phyloP scores from a whole-genome alignment of 2,329 filamentous ascomycete species.

The Trematosphaeria pertusa region DNA sequence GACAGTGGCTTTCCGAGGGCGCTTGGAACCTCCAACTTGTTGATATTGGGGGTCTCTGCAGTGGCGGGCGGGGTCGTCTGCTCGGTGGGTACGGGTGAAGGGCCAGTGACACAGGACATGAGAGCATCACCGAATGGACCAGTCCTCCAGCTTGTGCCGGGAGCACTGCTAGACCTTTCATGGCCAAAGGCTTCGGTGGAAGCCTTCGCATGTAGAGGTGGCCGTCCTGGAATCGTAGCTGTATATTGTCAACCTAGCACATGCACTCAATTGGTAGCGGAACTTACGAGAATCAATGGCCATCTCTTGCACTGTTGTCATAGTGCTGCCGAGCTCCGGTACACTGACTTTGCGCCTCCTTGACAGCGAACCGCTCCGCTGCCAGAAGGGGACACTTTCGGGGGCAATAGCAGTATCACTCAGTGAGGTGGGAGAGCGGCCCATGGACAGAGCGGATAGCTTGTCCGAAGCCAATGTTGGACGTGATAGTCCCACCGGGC shows the following conservation, averaged over 20 bases:
- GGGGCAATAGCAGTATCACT: slow-evolving; percentile 47
- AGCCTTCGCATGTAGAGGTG: slow-evolving; percentile 45
- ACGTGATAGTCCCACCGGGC: slow-evolving; percentile 30
- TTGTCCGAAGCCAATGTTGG: slow-evolving; percentile 37
- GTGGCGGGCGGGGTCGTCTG: slow-evolving; percentile 19
- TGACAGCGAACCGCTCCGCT: slow-evolving; percentile 46
- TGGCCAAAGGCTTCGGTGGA: slow-evolving; percentile 45
- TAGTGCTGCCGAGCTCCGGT: slow-evolving; percentile 46
- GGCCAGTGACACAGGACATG: slow-evolving; percentile 47
- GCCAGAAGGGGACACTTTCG: slow-evolving; percentile 44
- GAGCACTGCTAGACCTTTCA: slow-evolving; percentile 49
- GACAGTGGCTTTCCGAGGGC: slow-evolving; percentile 31
- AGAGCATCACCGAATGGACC: slow-evolving; percentile 51
- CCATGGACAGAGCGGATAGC: slow-evolving; percentile 44
- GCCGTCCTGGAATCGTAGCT: slow-evolving; percentile 51
- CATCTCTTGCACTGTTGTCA: slow-evolving; percentile 49
- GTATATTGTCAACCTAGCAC: slow-evolving; percentile 20
- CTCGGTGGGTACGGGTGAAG: slow-evolving; percentile 31
- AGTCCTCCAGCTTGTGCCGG: slow-evolving; percentile 46
- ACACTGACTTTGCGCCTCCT: slow-evolving; percentile 51
- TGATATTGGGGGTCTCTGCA: slow-evolving; percentile 23
- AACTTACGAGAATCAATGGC: slow-evolving; percentile 48
- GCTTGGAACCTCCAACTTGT: slow-evolving; percentile 15
- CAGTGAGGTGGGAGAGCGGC: slow-evolving; percentile 48
- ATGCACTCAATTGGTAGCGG: not conserved